Base-by-base conservation (phyloP, 495 filamentous ascomycete genomes). In the Penicillium longicatenatum region DNA sequence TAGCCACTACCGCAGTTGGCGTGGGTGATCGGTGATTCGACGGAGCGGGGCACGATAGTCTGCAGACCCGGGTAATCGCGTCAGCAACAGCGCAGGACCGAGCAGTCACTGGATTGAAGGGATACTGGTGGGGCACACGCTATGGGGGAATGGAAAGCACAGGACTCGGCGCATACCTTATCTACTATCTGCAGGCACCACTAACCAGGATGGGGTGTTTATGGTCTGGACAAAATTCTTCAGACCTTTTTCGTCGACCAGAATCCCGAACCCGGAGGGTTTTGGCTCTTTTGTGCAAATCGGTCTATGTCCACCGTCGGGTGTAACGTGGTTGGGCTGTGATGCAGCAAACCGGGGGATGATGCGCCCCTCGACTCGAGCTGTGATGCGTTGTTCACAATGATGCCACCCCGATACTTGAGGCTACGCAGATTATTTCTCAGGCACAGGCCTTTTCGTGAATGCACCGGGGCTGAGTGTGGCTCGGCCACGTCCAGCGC, bases 321-420 rank as follows among this genome's bases (percentile, higher is more conserved):
- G 69, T 74, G 74, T 75, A 77, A 78, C 75, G 74, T 78, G 76
- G 75, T 80, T 77, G 75, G 76, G 77, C 76, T 75, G 68, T 70
- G 73, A 78, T 78, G 77, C 77, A 80, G 77, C 64, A 57, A 67
- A 58, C 59, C 65, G 68, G 68, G 70, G 58, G 11, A 47, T 39
- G 45, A 48, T 48, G 45, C 45, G 43, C 52, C 62, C 63, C 66
- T 72, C 72, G 66, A 69, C 63, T 63, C 58, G 58, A 69, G 61
- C 65, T 64, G 67, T 69, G 75, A 80, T 80, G 77, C 72, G 77
- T 78, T 80, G 77, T 77, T 75, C 76, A 69, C 60, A 59, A 58
- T 64, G 62, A 65, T 71, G 67, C 63, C 63, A 71, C 62, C 55
- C 39, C 46, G 54, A 44, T 4, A 35, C 61, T 39, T 57, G 65